Conservation (phyloP, 2,329 filamentous ascomycete genomes). For the Capronia epimyces region DNA sequence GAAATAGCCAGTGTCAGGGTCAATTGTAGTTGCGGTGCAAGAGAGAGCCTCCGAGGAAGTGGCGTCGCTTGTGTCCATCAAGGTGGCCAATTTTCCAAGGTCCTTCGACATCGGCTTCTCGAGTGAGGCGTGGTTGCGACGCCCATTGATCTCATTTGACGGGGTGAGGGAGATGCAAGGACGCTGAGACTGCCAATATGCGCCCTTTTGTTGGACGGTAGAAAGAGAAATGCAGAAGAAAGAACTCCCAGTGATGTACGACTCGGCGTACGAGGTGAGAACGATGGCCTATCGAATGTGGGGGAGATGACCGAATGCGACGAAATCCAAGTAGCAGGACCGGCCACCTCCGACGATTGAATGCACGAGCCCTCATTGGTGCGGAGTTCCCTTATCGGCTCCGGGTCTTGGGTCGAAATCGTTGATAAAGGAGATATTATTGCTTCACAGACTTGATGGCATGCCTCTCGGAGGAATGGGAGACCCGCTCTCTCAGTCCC, state of each 20-base stretch:
- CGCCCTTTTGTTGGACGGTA: not conserved
- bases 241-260: slow-evolving; percentile 9
- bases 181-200: slow-evolving; percentile 2
- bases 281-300: not conserved
- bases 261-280: slow-evolving; percentile 13
- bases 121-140: not conserved
- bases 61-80: slow-evolving; percentile 5
- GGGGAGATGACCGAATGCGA: not conserved
- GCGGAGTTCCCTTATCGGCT: slow-evolving; percentile 10
- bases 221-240: not conserved
- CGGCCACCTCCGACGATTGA: slow-evolving; percentile 16
- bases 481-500: too few relatives aligned
- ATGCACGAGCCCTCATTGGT: slow-evolving; percentile 11
- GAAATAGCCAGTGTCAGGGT: slow-evolving; percentile 35
- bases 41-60: not conserved
- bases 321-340: not conserved
- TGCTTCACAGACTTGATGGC: not conserved
- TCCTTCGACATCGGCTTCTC: slow-evolving; percentile 4
- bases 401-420: too few relatives aligned
- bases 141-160: slow-evolving; percentile 16
- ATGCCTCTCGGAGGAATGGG: not conserved
- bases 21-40: slow-evolving; percentile 5
- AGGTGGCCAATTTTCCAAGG: slow-evolving; percentile 19
- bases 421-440: too few relatives aligned
- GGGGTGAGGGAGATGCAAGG: not conserved